Conservation (phyloP, 2,329 filamentous ascomycete genomes). For the Fusarium torulosum region DNA sequence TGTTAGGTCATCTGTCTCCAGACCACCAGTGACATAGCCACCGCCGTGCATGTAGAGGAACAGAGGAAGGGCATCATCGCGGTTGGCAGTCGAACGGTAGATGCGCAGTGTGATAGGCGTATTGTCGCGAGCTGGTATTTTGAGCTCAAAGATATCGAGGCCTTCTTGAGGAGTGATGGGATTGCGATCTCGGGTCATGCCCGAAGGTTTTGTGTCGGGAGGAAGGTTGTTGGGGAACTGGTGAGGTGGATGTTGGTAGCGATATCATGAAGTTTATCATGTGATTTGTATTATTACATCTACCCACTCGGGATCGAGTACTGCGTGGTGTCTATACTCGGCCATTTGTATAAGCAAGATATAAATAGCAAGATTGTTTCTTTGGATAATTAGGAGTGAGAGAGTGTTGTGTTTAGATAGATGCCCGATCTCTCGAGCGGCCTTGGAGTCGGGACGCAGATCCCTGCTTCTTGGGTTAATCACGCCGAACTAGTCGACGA, state of each 20-base stretch:
- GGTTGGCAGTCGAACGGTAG: conserved; percentile 33
- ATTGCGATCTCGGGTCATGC: conserved; percentile 38
- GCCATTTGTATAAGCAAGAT: conserved; percentile 13
- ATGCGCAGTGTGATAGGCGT: conserved; percentile 37
- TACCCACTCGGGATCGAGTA: conserved; percentile 23
- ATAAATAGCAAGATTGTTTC: no score
- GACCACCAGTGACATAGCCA: conserved; percentile 44
- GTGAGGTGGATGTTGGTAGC: neutral
- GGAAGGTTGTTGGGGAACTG: conserved; percentile 48
- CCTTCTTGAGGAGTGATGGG: conserved; percentile 42
- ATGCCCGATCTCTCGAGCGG: neutral
- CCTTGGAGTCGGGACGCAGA: no score
- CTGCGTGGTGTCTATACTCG: conserved; percentile 27
- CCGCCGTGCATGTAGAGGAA: conserved; percentile 48
- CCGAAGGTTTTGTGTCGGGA: conserved; percentile 10
- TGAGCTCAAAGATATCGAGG: conserved; percentile 43
- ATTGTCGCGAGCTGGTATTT: conserved; percentile 39
- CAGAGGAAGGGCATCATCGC: conserved; percentile 28
- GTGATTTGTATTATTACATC: conserved; percentile 10
- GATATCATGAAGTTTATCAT: neutral
- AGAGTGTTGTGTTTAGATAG: neutral
- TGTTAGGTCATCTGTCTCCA: conserved; percentile 48
- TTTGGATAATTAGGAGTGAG: no score
- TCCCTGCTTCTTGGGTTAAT: no score
- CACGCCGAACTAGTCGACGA: no score